A percentile compares a stretch with the other conserved stretches of the same genome.
Evolutionary conservation across 1,284 basidiomycete genomes (phyloP).

Genomic region (Ganoderma lucidum): DNA sequence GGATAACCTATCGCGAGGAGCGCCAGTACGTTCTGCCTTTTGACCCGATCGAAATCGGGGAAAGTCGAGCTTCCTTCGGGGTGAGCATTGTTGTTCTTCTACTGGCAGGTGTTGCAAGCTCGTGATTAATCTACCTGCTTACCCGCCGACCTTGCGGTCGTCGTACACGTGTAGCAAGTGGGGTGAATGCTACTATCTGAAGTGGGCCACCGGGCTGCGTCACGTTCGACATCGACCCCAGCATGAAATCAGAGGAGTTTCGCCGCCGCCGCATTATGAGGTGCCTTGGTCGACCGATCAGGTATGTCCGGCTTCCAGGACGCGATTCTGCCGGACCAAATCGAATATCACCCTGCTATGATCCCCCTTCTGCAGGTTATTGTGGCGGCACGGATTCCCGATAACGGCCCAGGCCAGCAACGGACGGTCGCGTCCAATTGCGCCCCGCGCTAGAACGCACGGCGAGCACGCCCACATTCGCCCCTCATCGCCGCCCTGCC

Average conservation of each 20-base stretch:
- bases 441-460: conserved; percentile 4
- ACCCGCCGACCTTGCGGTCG: not conserved
- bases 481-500: not conserved
- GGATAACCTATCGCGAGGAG: not conserved
- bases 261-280: not conserved
- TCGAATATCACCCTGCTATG: not conserved
- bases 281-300: not conserved
- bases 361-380: not conserved
- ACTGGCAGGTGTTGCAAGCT: conserved; percentile 2
- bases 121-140: not conserved
- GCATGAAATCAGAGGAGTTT: not conserved
- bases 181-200: not conserved
- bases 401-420: conserved; percentile 4
- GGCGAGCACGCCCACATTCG: not conserved
- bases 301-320: conserved; percentile 5
- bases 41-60: conserved; percentile 19
- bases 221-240: not conserved
- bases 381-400: conserved; percentile 10
- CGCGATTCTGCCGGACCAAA: not conserved
- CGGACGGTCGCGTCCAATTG: conserved; percentile 4
- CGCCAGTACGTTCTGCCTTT: not conserved
- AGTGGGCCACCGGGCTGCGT: too few relatives aligned
- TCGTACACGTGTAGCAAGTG: not conserved
- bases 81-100: not conserved
- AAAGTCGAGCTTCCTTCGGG: not conserved